Evolutionary conservation across 164 flowering plant species (phyloP).

Genomic region (Macadamia integrifolia): DNA sequence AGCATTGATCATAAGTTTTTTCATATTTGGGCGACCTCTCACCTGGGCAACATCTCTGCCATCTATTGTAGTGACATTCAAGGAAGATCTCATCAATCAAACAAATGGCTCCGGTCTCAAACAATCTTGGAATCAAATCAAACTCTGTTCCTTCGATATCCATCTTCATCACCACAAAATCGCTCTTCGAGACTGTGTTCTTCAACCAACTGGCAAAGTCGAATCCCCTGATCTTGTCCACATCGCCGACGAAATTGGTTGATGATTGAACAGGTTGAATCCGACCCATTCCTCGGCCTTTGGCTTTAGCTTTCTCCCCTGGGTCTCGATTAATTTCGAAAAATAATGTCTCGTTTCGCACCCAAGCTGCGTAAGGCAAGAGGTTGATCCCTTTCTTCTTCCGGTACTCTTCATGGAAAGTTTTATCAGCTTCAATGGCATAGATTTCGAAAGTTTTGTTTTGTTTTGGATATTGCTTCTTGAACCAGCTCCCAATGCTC

Average conservation of each 20-base stretch:
- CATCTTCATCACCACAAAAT: conserved; percentile 98
- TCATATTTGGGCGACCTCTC: conserved; percentile 72
- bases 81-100: conserved; percentile 93
- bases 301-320: conserved; percentile 37
- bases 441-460: conserved; percentile 78
- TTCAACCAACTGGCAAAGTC: conserved; percentile 96
- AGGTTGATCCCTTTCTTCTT: conserved; percentile 58
- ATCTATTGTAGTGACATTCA: conserved; percentile 95
- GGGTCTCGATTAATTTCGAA: conserved; percentile 79
- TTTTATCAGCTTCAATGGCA: conserved; percentile 89
- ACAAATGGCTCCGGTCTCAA: conserved; percentile 90
- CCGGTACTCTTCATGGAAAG: conserved; percentile 62
- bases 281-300: conserved; percentile 80
- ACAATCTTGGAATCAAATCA: conserved; percentile 78
- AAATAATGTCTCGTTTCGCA: conserved; percentile 67
- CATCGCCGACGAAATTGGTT: conserved; percentile 27
- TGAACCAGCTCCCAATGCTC: conserved; percentile 95
- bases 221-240: conserved; percentile 73
- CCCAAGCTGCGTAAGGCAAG: conserved; percentile 95
- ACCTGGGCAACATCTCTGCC: conserved; percentile 96
- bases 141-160: conserved; percentile 98
- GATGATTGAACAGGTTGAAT: conserved; percentile 49
- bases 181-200: conserved; percentile 64
- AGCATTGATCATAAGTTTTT: conserved; percentile 80
- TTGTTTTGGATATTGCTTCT: conserved; percentile 92